Conservation (phyloP, 257 asterid species). For the Eucommia ulmoides region DNA sequence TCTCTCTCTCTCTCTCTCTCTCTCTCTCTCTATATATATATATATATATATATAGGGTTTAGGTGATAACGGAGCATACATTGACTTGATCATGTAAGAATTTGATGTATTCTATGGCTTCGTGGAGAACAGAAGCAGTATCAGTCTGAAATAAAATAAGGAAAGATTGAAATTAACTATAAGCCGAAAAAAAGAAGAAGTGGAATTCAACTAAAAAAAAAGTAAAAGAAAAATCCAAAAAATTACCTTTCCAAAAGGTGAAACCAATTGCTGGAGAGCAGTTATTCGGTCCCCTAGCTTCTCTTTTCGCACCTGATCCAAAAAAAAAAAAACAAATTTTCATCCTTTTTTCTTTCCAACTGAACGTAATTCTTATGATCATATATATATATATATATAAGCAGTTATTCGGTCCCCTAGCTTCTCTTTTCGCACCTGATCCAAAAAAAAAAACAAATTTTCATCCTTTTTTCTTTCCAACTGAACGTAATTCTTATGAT, state of each 20-base stretch:
- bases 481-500: too few species aligned
- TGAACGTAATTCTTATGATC: too few species aligned
- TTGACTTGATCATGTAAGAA: conserved; percentile 17
- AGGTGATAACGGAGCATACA: too few species aligned
- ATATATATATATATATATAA: too few species aligned
- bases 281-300: conserved; percentile 7
- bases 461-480: conserved; percentile 1
- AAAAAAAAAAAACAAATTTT: conserved; percentile 1
- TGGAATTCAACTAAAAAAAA: not conserved
- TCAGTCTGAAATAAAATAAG: not conserved
- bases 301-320: conserved; percentile 5
- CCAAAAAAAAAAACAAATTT: not conserved
- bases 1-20: too few species aligned
- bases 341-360: conserved; percentile 1
- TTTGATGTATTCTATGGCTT: conserved; percentile 15
- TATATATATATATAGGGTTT: too few species aligned
- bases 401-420: conserved; percentile 6
- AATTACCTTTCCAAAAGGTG: too few species aligned
- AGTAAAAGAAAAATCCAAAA: not conserved
- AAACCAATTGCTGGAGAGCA: conserved; percentile 5
- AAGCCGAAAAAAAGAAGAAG: too few species aligned
- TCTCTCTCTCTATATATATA: too few species aligned
- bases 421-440: conserved; percentile 6
- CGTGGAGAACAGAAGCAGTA: conserved; percentile 20
- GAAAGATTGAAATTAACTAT: too few species aligned